phyloP scores from a whole-genome alignment of 176 grass and related monocot genomes.

The Dendrocalamus sinicus region DNA sequence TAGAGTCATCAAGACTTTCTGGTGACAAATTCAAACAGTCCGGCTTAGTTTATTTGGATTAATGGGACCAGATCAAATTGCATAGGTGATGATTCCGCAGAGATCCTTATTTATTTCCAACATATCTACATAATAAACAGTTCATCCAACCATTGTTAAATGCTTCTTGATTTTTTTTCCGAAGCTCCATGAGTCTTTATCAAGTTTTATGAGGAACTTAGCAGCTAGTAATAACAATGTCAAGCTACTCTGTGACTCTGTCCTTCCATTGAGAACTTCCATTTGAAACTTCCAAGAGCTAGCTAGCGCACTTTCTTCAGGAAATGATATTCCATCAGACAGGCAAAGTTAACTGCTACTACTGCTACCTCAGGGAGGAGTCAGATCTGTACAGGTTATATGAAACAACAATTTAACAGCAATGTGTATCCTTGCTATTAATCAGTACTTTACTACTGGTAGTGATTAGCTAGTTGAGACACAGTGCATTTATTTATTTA shows the following conservation, averaged over 20 bases:
- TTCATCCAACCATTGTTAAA: too few relatives aligned
- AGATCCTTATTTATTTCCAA: not conserved
- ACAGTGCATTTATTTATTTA: too few relatives aligned
- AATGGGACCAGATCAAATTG: conserved; percentile 19
- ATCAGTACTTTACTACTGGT: too few relatives aligned
- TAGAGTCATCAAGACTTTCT: conserved; percentile 40
- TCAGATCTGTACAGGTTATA: not conserved
- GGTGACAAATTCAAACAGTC: conserved; percentile 21
- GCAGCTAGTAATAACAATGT: too few relatives aligned
- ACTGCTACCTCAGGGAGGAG: not conserved
- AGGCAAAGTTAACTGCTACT: not conserved
- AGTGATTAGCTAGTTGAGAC: too few relatives aligned
- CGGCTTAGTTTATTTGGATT: conserved; percentile 37
- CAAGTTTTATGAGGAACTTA: too few relatives aligned
- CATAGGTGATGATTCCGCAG: not conserved
- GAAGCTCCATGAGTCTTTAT: too few relatives aligned
- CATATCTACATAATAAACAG: not conserved
- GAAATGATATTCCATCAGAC: not conserved
- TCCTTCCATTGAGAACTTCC: too few relatives aligned
- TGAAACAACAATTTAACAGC: not conserved
- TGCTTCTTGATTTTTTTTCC: too few relatives aligned
- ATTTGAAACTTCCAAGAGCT: too few relatives aligned
- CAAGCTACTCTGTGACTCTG: too few relatives aligned
- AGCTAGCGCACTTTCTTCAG: not conserved
- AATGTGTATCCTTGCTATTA: not conserved